Evolutionary conservation across 805 yeast genomes (phyloP), one percentile per base, ranked within the genome.

Genomic region (Cyberlindnera maritima): DNA sequence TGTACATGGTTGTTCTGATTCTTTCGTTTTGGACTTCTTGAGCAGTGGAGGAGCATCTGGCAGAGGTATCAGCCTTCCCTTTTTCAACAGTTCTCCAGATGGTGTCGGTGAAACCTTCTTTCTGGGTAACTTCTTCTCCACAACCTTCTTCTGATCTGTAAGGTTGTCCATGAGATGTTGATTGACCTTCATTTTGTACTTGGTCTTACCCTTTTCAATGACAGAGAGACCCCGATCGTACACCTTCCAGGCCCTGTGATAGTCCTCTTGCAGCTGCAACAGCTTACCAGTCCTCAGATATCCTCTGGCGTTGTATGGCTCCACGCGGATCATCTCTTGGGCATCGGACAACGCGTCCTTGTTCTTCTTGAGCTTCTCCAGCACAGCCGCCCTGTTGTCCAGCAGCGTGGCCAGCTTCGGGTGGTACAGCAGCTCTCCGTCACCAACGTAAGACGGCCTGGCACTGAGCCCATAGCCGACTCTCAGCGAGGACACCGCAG

Each of bases 261-360:
- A 39, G 9, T 49, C 18, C 2, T 46, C 38, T 41, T 42, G 23
- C 2, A 34, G 2, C 36, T 48, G 50, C 3, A 50, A 45, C 1
- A 56, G 31, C 23, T 52, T 54, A 1, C 56, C 57, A 9, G 48
- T 33, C 13, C 63, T 39, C 2, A 61, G 42, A 21, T 61, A 60
- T 1, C 63, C 60, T 31, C 55, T 54, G 2, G 57, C 45, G 21
- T 54, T 59, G 43, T 51, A 61, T 4, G 63, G 63, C 32, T 61
- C 64, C 14, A 53, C 37, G 4, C 48, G 43, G 8, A 56, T 43
- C 36, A 49, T 47, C 18, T 49, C 39, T 10, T 48, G 34, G 2
- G 58, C 55, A 25, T 61, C 64, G 1, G 21, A 15, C 17, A 58
- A 18, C 1, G 63, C 61, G 6, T 51, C 52, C 2, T 37, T 36